Conservation (phyloP, 176 grass and related monocot genomes). For the Miscanthus lutarioriparius region DNA sequence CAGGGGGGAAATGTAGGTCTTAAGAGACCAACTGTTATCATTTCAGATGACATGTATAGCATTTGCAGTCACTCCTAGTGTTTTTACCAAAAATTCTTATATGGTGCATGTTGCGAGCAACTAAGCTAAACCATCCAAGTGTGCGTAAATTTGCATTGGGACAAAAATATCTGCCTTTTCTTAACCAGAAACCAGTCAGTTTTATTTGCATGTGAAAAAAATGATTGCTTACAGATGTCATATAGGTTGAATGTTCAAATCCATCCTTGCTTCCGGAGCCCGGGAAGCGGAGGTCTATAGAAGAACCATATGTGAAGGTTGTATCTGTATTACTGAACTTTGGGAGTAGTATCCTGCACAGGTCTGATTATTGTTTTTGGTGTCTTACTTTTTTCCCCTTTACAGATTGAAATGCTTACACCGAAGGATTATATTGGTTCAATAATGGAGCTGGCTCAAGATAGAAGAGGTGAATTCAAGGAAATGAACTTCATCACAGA, state of each 20-base stretch:
- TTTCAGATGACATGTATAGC: conserved; percentile 2
- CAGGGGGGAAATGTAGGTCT: not conserved
- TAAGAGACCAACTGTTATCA: not conserved
- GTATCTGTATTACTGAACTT: conserved; percentile 22
- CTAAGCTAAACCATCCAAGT: conserved; percentile 12
- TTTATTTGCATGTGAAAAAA: conserved; percentile 39
- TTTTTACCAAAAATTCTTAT: conserved; percentile 9
- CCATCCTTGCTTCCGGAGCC: conserved; percentile 93
- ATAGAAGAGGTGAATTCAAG: conserved; percentile 97
- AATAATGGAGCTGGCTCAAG: conserved; percentile 97
- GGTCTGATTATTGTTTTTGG: conserved; percentile 31
- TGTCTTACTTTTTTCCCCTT: not conserved
- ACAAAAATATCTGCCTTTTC: not conserved
- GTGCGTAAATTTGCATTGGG: not conserved
- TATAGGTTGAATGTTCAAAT: conserved; percentile 90
- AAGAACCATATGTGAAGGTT: conserved; percentile 98
- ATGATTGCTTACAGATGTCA: conserved; percentile 39
- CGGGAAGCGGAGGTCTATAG: conserved; percentile 76
- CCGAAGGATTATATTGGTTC: conserved; percentile 95
- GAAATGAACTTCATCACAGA: conserved; percentile 96
- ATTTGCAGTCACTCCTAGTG: not conserved
- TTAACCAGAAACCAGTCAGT: not conserved
- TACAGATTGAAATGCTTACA: conserved; percentile 90
- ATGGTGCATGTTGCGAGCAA: not conserved
- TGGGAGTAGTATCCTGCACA: not conserved